Evolutionary conservation across 2,329 filamentous ascomycete genomes (phyloP).

Genomic region (Plectosphaerella cucumerina): DNA sequence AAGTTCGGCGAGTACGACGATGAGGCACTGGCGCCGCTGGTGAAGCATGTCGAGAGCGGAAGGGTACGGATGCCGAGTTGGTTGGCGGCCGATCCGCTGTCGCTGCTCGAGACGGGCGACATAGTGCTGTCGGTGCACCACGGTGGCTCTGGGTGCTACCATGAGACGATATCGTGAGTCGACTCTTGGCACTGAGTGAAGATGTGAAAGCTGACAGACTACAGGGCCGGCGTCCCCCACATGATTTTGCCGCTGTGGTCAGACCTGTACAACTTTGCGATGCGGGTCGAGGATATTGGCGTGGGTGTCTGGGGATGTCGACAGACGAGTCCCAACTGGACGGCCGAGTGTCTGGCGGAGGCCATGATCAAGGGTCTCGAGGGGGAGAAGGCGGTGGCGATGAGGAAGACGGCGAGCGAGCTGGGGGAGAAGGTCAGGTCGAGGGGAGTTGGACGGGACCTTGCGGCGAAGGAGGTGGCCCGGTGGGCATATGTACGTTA

Average conservation of each 20-base stretch:
- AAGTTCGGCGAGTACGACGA: slow-evolving; percentile 12
- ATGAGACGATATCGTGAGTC: slow-evolving; percentile 38
- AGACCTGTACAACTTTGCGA: slow-evolving; percentile 40
- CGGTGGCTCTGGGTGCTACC: slow-evolving; percentile 35
- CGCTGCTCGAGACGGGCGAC: slow-evolving; percentile 29
- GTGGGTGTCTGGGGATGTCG: slow-evolving; percentile 8
- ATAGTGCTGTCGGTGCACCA: slow-evolving; percentile 31
- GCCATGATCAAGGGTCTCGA: too few relatives aligned
- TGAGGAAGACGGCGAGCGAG: too few relatives aligned
- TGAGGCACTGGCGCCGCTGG: slow-evolving; percentile 7
- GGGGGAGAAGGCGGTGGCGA: too few relatives aligned
- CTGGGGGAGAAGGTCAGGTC: too few relatives aligned
- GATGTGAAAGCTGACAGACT: neutral
- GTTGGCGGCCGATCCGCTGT: slow-evolving; percentile 24
- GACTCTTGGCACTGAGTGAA: too few relatives aligned
- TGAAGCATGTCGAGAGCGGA: slow-evolving; percentile 13
- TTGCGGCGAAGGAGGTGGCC: too few relatives aligned
- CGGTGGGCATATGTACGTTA: neutral
- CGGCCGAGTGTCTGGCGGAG: neutral
- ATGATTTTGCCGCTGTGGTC: slow-evolving; percentile 41
- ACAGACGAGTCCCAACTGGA: neutral
- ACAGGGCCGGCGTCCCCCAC: slow-evolving; percentile 38
- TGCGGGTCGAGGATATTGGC: slow-evolving; percentile 37
- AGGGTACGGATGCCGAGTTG: slow-evolving; percentile 20
- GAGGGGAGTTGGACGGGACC: too few relatives aligned